Base-by-base conservation (phyloP, 495 filamentous ascomycete species). In the Talaromyces stipitatus region DNA sequence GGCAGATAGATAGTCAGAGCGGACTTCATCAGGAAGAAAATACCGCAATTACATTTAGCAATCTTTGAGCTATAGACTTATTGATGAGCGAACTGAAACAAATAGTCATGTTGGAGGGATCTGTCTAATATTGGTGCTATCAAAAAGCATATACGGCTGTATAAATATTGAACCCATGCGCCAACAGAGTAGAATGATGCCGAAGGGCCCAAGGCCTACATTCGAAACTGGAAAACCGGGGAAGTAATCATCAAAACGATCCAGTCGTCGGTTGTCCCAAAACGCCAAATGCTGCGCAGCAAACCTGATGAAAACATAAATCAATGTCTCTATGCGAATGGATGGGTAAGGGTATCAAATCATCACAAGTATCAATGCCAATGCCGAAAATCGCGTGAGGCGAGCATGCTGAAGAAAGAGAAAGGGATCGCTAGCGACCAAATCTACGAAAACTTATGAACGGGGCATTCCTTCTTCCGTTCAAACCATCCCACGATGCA, bases 401-500 rank as follows among this genome's bases (percentile, higher is more conserved):
- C 22, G 23, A 55, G 52, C 7, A 16, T 36, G 46, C 18, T 26
- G 26, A 55, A 50, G 12, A 16, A 22, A 27, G 18, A 54, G 29
- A 54, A 56, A 28, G 26, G 4, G 33, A 33, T 0, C 3, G 27
- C 5, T 20, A 29, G 18, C 9, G 12, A 45, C 11, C 43, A 45
- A 52, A 54, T 50, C 62, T 60, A 75, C 20, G 67, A 71, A 22
- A 76, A 59, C 48, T 78, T 77, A 64, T 82, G 79, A 47, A 80
- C 75, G 7, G 79, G 79, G 57, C 79, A 82, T 68, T 80, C 75
- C 51, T 68, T 72, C 66, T 79, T 81, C 58, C 74, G 64, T 53
- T 75, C 74, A 52, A 81, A 82, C 79, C 79, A 82, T 56, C 72
- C 73, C 26, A 74, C 70, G 52, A 88, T 86, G 60, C 88, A 87